phyloP scores from a whole-genome alignment of 306 rosid species.

The Vicia faba region DNA sequence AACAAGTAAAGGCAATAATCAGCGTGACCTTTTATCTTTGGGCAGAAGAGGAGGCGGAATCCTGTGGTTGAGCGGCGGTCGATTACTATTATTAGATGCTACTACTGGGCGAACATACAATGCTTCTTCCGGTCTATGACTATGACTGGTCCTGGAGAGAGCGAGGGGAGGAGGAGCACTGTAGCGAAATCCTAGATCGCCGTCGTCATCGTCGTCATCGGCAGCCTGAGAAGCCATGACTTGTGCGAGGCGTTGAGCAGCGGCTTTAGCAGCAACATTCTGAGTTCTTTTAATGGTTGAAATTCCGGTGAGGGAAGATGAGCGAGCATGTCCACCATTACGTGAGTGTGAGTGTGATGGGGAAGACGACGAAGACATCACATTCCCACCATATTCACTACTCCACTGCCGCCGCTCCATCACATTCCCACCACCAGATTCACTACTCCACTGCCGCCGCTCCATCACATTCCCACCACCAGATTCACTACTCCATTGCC shows the following conservation, averaged over 20 bases:
- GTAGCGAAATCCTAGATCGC: constrained; percentile 87
- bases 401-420: constrained; percentile 44
- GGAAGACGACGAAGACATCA: constrained; percentile 60
- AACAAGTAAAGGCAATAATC: background rate
- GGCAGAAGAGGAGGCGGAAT: constrained; percentile 47
- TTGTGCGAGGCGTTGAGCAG: constrained; percentile 97
- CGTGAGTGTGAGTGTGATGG: too few species aligned
- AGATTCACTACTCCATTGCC: constrained; percentile 52
- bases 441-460: constrained; percentile 48
- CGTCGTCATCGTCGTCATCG: constrained; percentile 70
- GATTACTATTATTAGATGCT: constrained; percentile 32
- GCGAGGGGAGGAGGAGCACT: constrained; percentile 87
- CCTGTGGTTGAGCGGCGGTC: constrained; percentile 48
- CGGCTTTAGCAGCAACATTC: constrained; percentile 95
- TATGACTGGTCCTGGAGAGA: constrained; percentile 53
- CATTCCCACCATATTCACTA: constrained; percentile 37
- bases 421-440: constrained; percentile 30
- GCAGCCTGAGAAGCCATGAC: constrained; percentile 96
- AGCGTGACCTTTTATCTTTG: constrained; percentile 58
- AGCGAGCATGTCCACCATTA: constrained; percentile 66
- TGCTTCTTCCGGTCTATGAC: constrained; percentile 25
- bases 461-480: background rate
- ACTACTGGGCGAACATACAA: constrained; percentile 34
- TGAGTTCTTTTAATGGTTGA: constrained; percentile 87
- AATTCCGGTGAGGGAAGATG: constrained; percentile 74